Evolutionary conservation across 2,329 filamentous ascomycete genomes (phyloP), one percentile per base, ranked within the genome.

Genomic region (Botryotinia convoluta): DNA sequence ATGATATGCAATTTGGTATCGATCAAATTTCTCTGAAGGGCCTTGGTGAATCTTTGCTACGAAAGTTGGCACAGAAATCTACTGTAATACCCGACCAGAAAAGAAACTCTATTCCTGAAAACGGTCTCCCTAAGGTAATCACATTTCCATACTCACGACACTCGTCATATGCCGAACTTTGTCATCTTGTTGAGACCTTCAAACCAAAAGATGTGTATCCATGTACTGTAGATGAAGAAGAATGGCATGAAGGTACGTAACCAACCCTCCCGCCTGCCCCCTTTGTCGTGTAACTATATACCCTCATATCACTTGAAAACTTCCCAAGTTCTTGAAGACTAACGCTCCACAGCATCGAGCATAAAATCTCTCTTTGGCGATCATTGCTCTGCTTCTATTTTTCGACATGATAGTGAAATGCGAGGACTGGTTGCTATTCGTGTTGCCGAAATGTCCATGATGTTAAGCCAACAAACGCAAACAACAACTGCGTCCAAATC

Each of bases 141-240:
- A 83, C 80, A 0, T 98, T 97, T 77, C 93, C 95, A 0, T 98
- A 95, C 79, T 95, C 95, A 0, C 88, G 95, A 1, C 95, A 98
- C 81, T 97, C 95, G 0, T 97, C 93, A 0, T 95, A 96, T 74
- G 84, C 85, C 0, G 95, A 98, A 80, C 86, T 97, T 4, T 92
- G 93, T 75, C 83, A 89, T 71, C 83, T 98, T 0, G 85, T 97
- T 1, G 80, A 84, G 4, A 84, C 86, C 0, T 92, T 98, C 77
- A 87, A 84, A 42, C 94, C 94, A 0, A 88, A 83, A 63, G 94
- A 98, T 77, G 85, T 98, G 3, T 92, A 92, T 84, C 94, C 95
- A 0, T 97, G 94, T 79, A 97, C 94, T 0, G 89, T 92, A 2
- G 87, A 93, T 74, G 82, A 86, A 26, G 78, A 81, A 0, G 83